Base-by-base conservation (phyloP, 176 grass and related monocot species). In the Cenchrus fungigraminus region DNA sequence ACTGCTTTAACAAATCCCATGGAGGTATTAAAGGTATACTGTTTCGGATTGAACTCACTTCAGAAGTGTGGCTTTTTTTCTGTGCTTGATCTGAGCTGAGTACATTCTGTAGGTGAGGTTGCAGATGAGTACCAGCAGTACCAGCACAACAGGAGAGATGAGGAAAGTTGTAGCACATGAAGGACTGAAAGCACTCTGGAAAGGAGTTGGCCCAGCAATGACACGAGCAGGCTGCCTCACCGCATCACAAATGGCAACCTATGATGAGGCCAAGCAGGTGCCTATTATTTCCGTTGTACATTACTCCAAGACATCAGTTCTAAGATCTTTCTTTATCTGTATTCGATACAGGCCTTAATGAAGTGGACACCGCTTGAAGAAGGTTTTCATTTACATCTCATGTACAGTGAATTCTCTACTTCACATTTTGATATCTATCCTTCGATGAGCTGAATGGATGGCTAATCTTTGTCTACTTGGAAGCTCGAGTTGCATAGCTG, bases 151-250 rank as follows among this genome's bases (percentile, higher is more conserved):
- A 16, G 76, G 90, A 76, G 89, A 94, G 85, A 74, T 92, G 78
- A 87, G 79, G 65, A 90, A 87, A 89, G 90, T 98, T 81, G 6
- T 95, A 69, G 75, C 91, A 65, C 83, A 87, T 73, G 96, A 98
- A 90, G 93, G 96, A 46, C 20, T 93, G 28, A 84, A 77, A 82
- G 96, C 87, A 64, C 91, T 98, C 86, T 98, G 96, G 96, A 98
- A 94, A 95, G 96, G 96, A 80, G 96, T 98, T 86, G 91, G 93
- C 17, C 96, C 96, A 82, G 96, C 96, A 86, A 98, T 98, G 93
- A 75, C 82, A 87, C 87, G 96, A 92, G 93, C 96, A 20, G 90
- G 91, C 42, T 95, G 91, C 77, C 89, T 98, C 15, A 98, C 93
- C 15, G 96, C 96, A 79, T 98, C 96, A 85, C 96, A 98, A 83